phyloP scores from a whole-genome alignment of 805 yeast species.

The Yamadazyma nakazawae region DNA sequence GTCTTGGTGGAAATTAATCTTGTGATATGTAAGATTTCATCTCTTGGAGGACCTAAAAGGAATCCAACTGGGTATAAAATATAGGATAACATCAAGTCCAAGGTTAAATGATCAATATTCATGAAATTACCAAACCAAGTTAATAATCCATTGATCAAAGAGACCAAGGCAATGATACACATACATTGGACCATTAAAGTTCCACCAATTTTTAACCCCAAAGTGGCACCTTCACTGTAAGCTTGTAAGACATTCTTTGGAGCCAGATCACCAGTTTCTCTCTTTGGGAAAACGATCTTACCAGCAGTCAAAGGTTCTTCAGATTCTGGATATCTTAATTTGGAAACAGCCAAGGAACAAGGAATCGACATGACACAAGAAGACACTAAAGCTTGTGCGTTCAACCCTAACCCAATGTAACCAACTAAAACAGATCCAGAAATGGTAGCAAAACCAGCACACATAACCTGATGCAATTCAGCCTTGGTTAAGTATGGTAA shows the following conservation, averaged over 20 bases:
- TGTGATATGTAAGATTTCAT: slow-evolving; percentile 50
- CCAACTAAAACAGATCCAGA: slow-evolving; percentile 63
- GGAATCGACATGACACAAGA: slow-evolving; percentile 71
- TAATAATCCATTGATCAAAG: slow-evolving; percentile 52
- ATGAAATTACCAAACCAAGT: slow-evolving; percentile 63
- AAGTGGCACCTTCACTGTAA: slow-evolving; percentile 54
- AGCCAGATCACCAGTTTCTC: slow-evolving; percentile 26
- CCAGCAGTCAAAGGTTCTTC: slow-evolving; percentile 53
- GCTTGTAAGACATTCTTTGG: slow-evolving; percentile 56
- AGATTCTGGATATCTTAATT: slow-evolving; percentile 56
- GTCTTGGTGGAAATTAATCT: slow-evolving; percentile 54
- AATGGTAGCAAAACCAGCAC: slow-evolving; percentile 62
- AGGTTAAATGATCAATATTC: slow-evolving; percentile 51
- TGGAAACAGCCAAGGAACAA: slow-evolving; percentile 58
- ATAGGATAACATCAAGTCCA: slow-evolving; percentile 56
- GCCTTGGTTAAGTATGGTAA: slow-evolving; percentile 57
- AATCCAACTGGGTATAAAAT: slow-evolving; percentile 59
- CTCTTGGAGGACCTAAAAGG: slow-evolving; percentile 52
- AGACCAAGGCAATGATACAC: slow-evolving; percentile 60
- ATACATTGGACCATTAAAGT: slow-evolving; percentile 55
- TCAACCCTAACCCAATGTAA: slow-evolving; percentile 60
- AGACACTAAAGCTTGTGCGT: slow-evolving; percentile 60
- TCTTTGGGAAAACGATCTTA: slow-evolving; percentile 45
- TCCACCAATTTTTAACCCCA: slow-evolving; percentile 55
- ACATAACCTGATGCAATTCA: slow-evolving; percentile 60